These are phyloP conservation scores for Monocercomonoides exilis DNA, from an alignment of 78 protist species.

Conservation along the genomic window DNA sequence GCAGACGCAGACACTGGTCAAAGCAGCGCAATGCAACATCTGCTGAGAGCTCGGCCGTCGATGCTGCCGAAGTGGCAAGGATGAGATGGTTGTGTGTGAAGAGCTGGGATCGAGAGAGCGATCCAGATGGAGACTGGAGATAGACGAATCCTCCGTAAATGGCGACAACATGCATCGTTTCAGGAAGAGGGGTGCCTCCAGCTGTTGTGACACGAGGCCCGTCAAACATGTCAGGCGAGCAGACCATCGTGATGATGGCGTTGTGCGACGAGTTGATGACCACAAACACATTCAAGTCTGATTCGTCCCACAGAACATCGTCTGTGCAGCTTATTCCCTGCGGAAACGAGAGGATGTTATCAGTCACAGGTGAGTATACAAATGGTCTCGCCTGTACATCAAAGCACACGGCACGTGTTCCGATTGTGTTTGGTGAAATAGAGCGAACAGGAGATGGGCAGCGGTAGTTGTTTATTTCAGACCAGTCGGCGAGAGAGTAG, in stretches of 20 bases:
- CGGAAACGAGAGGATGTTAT: constrained; percentile 24
- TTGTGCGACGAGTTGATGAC: not conserved
- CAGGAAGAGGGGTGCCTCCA: constrained; percentile 1
- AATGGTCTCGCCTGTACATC: constrained; percentile 17
- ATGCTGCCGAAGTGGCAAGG: not conserved
- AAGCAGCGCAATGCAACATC: not conserved
- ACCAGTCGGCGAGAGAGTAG: not conserved
- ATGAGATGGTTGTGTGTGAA: not conserved
- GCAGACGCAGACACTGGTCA: not conserved
- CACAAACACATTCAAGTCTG: constrained; percentile 37
- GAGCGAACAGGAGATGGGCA: not conserved
- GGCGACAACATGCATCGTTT: not conserved
- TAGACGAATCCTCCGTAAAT: not conserved
- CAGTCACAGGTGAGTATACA: not conserved
- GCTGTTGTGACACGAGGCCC: constrained; percentile 22
- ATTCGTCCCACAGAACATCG: constrained; percentile 43
- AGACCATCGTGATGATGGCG: constrained; percentile 17
- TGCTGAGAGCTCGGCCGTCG: not conserved
- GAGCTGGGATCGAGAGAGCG: not conserved
- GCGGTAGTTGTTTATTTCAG: not conserved
- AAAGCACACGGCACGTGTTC: not conserved
- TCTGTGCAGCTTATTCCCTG: too few species aligned
- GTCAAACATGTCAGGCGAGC: constrained; percentile 18
- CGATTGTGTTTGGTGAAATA: constrained; percentile 23
- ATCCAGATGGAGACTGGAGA: not conserved